Evolutionary conservation across 495 filamentous ascomycete genomes (phyloP), one percentile per base, ranked within the genome.

Genomic region (Opeltia flavorubescens): DNA sequence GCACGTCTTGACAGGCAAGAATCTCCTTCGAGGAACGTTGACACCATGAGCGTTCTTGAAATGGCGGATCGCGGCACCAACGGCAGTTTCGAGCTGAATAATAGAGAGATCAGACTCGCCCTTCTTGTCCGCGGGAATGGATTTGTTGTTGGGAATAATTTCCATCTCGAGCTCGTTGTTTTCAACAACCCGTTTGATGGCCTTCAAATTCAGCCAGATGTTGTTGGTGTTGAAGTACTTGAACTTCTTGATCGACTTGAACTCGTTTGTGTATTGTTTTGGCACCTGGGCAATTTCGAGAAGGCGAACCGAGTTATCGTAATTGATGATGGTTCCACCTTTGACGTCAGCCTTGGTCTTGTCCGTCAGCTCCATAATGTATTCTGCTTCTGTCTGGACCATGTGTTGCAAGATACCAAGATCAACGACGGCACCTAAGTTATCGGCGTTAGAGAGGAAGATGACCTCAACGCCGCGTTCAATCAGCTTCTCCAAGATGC

Each of bases 211-310:
- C 75, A 99, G 83, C 91, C 91, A 99, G 71, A 99, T 94, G 77
- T 99, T 99, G 83, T 99, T 99, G 68, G 91, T 99, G 79, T 99
- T 99, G 81, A 99, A 99, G 80, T 99, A 99, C 75, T 94, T 95
- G 82, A 99, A 99, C 76, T 99, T 99, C 83, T 96, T 99, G 73
- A 99, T 99, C 41, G 91, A 95, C 81, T 99, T 99, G 86, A 99
- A 99, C 70, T 99, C 91, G 70, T 99, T 95, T 59, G 85, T 83
- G 71, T 99, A 89, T 71, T 96, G 87, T 77, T 95, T 96, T 68
- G 93, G 91, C n/a, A 99, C 91, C 71, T 99, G 91, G 11, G 91
- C 91, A 54, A 99, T 95, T 76, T 99, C 91, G 29, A 99, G 80
- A 31, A 99, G 81, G 58, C 91, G 88, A 54, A 87, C 91, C 50